Evolutionary conservation across 805 yeast species (phyloP), one percentile per base, ranked within the genome.

Genomic region (Metschnikowia continentalis): DNA sequence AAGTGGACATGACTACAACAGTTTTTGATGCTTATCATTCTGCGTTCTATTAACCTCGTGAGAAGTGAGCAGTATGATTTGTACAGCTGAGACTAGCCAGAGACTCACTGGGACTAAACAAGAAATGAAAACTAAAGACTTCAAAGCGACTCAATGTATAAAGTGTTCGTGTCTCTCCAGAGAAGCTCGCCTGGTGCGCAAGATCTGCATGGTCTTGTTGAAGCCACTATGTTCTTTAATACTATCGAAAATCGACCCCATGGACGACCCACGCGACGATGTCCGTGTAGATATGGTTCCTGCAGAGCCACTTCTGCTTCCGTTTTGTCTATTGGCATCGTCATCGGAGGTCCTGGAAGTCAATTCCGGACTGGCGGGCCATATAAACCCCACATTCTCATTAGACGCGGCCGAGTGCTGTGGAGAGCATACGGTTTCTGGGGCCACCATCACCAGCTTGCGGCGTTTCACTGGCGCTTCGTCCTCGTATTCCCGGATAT

Each of bases 241-340:
- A 17, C 57, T 58, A 38, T 68, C 72, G 54, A 69, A 64, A 11
- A 69, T 57, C 10, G 65, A 61, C 6, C 72, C 70, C 10, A 69
- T 55, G 3, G 71, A 66, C 26, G 64, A 60, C n/a, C 71, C 70
- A n/a, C 72, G 58, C 1, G 58, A 51, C 5, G 60, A 52, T 2
- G 62, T 51, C 26, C 55, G 50, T n/a, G 54, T 48, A 22, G 51
- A 50, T 20, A 47, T 38, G 11, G 55, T 42, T 10, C 57, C 57
- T 5, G 61, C 54, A 3, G 58, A 52, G 23, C 48, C 52, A 22
- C 49, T 45, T 32, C 56, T 30, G 49, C 59, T 53, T 22, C 11
- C 30, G 30, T 26, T 26, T 26, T 26, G 37, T 6, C 22, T 15
- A 5, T 10, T 37, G 17, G 20, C 15, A 5, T 35, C 41, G 13